phyloP scores from a whole-genome alignment of 768 basidiomycete species.

The Cystofilobasidium ferigula region DNA sequence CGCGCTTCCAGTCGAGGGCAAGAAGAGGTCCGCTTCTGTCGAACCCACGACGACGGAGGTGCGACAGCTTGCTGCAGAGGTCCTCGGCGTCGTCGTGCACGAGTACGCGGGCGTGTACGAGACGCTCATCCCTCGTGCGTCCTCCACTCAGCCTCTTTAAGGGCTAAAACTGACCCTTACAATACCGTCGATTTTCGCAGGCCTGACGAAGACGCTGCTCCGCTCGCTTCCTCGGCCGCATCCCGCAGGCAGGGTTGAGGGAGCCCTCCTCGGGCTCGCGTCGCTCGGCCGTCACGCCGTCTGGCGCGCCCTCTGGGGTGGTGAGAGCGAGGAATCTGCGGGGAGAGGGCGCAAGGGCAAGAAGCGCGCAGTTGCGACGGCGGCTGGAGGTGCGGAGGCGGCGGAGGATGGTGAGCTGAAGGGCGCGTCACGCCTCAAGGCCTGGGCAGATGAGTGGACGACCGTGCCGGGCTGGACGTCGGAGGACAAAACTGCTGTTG shows the following conservation, averaged over 20 bases:
- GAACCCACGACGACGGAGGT: constrained; percentile 42
- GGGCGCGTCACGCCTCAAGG: constrained; percentile 31
- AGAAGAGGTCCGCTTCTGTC: not conserved
- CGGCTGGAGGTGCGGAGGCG: constrained; percentile 4
- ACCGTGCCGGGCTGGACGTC: constrained; percentile 27
- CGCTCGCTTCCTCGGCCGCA: constrained; percentile 59
- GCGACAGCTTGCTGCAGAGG: constrained; percentile 70
- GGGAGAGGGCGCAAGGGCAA: constrained; percentile 17
- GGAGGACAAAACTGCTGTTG: constrained; percentile 27
- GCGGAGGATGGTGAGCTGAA: not conserved
- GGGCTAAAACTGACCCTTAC: constrained; percentile 41
- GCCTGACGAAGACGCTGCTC: constrained; percentile 87
- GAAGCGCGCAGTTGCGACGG: constrained; percentile 25
- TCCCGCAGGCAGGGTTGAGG: constrained; percentile 18
- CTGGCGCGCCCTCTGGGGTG: constrained; percentile 79
- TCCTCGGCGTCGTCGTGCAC: constrained; percentile 55
- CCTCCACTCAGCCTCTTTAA: not conserved
- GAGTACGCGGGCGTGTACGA: constrained; percentile 35
- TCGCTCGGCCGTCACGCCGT: constrained; percentile 26
- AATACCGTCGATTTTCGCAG: constrained; percentile 29
- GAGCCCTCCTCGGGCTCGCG: constrained; percentile 20
- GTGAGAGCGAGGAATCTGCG: constrained; percentile 26
- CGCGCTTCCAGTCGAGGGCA: constrained; percentile 42
- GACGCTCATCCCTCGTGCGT: constrained; percentile 36
- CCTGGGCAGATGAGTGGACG: constrained; percentile 34